These are phyloP conservation scores for Veloporphyrellus conicus DNA, from an alignment of 1,284 basidiomycete species.

Conservation along the genomic window DNA sequence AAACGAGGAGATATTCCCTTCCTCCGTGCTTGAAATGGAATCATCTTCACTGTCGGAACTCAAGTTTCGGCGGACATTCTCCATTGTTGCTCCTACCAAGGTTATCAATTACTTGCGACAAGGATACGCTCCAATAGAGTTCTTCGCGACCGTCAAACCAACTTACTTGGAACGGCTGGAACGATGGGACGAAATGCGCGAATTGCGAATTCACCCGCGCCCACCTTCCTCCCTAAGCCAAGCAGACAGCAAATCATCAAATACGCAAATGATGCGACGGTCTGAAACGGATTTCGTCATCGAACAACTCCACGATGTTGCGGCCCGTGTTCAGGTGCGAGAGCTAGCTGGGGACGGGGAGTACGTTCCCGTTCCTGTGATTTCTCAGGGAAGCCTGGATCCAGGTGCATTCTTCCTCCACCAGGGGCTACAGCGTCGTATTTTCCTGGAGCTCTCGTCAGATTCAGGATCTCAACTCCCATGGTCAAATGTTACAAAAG, in stretches of 20 bases:
- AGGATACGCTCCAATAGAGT: slow-evolving; percentile 80
- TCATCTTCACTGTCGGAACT: slow-evolving; percentile 69
- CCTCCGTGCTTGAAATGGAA: slow-evolving; percentile 70
- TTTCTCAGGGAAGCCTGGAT: slow-evolving; percentile 74
- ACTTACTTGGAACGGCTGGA: slow-evolving; percentile 85
- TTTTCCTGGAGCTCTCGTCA: slow-evolving; percentile 75
- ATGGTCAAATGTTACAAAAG: slow-evolving; percentile 76
- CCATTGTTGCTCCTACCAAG: slow-evolving; percentile 70
- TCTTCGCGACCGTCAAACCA: slow-evolving; percentile 77
- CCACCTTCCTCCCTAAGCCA: slow-evolving; percentile 33
- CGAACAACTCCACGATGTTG: slow-evolving; percentile 85
- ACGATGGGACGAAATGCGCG: slow-evolving; percentile 86
- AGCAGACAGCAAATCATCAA: slow-evolving; percentile 36
- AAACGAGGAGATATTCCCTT: slow-evolving; percentile 81
- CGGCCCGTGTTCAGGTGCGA: slow-evolving; percentile 80
- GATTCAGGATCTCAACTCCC: slow-evolving; percentile 86
- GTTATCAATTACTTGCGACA: slow-evolving; percentile 68
- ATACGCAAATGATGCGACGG: slow-evolving; percentile 72
- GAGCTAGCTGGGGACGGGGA: slow-evolving; percentile 84
- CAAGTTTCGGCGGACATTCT: slow-evolving; percentile 76
- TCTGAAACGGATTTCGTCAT: slow-evolving; percentile 91
- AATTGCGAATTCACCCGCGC: slow-evolving; percentile 47
- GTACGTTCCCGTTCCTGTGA: slow-evolving; percentile 80
- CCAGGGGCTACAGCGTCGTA: slow-evolving; percentile 87
- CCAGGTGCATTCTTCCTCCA: slow-evolving; percentile 85